A percentile compares a stretch with the other conserved stretches of the same genome.
These are phyloP conservation scores for Podospora bellae-mahoneyi DNA, from an alignment of 495 filamentous ascomycete species.

Conservation along the genomic window DNA sequence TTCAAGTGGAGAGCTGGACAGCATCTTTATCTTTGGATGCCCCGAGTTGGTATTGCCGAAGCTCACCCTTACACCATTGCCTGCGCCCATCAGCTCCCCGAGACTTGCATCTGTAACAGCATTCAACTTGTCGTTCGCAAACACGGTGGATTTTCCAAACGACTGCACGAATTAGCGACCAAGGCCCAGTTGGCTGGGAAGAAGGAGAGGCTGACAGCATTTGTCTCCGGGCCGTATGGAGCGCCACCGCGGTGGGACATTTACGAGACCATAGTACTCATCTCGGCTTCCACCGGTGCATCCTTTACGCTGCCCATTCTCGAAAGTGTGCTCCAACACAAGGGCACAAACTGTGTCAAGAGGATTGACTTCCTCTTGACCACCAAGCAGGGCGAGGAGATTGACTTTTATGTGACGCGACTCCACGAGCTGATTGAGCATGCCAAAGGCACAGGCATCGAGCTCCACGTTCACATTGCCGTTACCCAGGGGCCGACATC, in stretches of 20 bases:
- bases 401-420: conserved; percentile 65
- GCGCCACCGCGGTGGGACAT: conserved; percentile 52
- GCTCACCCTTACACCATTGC: conserved; percentile 82
- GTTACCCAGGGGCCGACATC: conserved; percentile 50
- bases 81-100: conserved; percentile 42
- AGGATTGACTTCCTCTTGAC: conserved; percentile 70
- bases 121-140: conserved; percentile 72
- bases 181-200: conserved; percentile 40
- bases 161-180: conserved; percentile 60
- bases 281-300: conserved; percentile 57
- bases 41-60: conserved; percentile 63
- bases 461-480: conserved; percentile 45
- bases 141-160: conserved; percentile 65
- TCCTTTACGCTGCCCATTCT: conserved; percentile 56
- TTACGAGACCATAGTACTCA: conserved; percentile 58
- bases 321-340: conserved; percentile 49
- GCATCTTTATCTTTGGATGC: conserved; percentile 73
- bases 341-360: conserved; percentile 53
- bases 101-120: conserved; percentile 51
- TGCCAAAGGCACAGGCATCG: conserved; percentile 47
- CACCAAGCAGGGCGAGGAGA: conserved; percentile 63
- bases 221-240: conserved; percentile 59
- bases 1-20: conserved; percentile 75
- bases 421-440: conserved; percentile 56
- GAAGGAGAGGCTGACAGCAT: conserved; percentile 41